A percentile compares a stretch with the other conserved stretches of the same genome.
phyloP scores from a whole-genome alignment of 2,329 filamentous ascomycete species.

The Colletotrichum theobromicola region DNA sequence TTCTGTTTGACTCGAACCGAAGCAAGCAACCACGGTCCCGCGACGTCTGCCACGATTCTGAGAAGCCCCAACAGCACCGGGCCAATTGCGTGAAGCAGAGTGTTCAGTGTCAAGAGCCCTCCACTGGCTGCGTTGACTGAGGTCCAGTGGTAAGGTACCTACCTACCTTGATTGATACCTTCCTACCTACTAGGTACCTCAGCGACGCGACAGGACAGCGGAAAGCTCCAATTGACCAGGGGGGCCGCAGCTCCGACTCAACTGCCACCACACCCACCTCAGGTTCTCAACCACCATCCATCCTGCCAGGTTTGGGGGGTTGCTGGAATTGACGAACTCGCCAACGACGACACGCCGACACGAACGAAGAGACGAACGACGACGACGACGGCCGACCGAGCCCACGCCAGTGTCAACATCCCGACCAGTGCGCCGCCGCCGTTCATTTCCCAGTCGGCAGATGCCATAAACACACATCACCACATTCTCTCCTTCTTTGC shows the following conservation, averaged over 20 bases:
- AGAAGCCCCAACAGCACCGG: neutral
- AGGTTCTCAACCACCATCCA: neutral
- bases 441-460: neutral
- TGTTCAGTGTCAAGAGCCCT: neutral
- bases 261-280: neutral
- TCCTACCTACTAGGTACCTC: neutral
- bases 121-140: neutral
- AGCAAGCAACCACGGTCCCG: neutral
- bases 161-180: too few relatives aligned
- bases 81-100: slow-evolving; percentile 1
- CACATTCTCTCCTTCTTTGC: neutral
- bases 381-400: neutral
- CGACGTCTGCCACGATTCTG: neutral
- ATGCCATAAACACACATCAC: neutral
- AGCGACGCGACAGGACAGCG: neutral
- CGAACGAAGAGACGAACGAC: slow-evolving; percentile 7
- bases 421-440: neutral
- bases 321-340: neutral
- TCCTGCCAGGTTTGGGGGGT: neutral
- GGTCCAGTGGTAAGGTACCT: too few relatives aligned
- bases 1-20: neutral
- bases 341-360: neutral
- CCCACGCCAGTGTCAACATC: neutral
- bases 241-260: slow-evolving; percentile 11
- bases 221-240: slow-evolving; percentile 6